Evolutionary conservation across 2,329 filamentous ascomycete species (phyloP).

Genomic region (Verticillium klebahnii): DNA sequence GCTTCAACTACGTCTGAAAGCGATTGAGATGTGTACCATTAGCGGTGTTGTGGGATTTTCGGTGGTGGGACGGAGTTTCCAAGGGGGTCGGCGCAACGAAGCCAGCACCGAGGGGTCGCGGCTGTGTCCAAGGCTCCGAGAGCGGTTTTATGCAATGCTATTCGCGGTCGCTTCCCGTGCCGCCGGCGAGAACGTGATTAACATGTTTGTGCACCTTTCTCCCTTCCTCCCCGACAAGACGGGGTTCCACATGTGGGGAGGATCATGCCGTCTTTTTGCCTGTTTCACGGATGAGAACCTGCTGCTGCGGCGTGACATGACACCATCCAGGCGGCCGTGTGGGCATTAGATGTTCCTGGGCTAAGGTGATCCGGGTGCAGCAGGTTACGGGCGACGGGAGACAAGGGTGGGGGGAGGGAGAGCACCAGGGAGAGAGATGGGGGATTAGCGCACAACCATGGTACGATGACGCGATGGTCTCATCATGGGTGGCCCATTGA

Average conservation of each 20-base stretch:
- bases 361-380: not conserved
- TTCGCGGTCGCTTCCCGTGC: not conserved
- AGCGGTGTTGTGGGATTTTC: not conserved
- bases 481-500: not conserved
- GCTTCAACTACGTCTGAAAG: slow-evolving; percentile 1
- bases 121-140: not conserved
- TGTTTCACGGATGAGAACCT: not conserved
- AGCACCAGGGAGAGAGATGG: not conserved
- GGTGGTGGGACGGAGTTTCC: not conserved
- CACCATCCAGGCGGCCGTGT: not conserved
- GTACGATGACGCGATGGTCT: not conserved
- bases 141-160: not conserved
- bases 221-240: not conserved
- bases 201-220: not conserved
- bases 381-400: not conserved
- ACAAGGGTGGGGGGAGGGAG: not conserved
- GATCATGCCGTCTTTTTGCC: not conserved
- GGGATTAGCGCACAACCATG: not conserved
- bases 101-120: not conserved
- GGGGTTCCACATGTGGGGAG: not conserved
- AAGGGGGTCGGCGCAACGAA: not conserved
- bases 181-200: not conserved
- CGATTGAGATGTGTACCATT: not conserved
- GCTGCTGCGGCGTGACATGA: too few relatives aligned
- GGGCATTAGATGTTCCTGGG: slow-evolving; percentile 2